Percentiles rank a stretch among this genome's conserved stretches.
phyloP scores from a whole-genome alignment of 768 basidiomycete genomes.

The Kwoniella europaea region DNA sequence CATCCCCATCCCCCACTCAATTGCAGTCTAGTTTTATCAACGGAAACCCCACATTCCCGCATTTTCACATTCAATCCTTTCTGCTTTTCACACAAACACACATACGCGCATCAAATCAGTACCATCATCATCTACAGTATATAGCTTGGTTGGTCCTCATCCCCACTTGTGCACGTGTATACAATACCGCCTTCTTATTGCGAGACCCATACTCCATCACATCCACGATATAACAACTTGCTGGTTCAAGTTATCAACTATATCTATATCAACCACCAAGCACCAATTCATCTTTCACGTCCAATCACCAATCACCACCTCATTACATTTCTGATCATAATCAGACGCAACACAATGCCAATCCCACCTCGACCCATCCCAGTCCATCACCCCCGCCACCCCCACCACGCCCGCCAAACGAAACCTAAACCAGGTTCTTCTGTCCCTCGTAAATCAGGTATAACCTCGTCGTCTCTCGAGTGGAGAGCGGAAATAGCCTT shows the following conservation, averaged over 20 bases:
- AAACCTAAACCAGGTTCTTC: conserved; percentile 23
- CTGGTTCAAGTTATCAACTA: neutral
- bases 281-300: neutral
- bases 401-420: neutral
- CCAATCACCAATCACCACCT: neutral
- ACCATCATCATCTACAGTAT: too few relatives aligned
- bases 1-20: neutral
- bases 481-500: conserved; percentile 42
- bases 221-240: neutral
- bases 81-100: neutral
- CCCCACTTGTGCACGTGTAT: neutral
- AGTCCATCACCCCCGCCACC: conserved; percentile 16
- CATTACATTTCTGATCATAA: neutral
- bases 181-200: neutral
- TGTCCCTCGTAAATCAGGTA: conserved; percentile 33
- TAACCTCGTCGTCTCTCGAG: conserved; percentile 32
- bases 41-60: neutral
- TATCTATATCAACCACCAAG: neutral
- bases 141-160: too few relatives aligned
- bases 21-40: neutral
- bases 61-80: neutral
- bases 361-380: conserved; percentile 49
- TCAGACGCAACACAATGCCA: conserved; percentile 34
- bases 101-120: too few relatives aligned
- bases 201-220: neutral